Evolutionary conservation across 352 stramenopile species (phyloP).

Genomic region (Globisporangium apiculatum): DNA sequence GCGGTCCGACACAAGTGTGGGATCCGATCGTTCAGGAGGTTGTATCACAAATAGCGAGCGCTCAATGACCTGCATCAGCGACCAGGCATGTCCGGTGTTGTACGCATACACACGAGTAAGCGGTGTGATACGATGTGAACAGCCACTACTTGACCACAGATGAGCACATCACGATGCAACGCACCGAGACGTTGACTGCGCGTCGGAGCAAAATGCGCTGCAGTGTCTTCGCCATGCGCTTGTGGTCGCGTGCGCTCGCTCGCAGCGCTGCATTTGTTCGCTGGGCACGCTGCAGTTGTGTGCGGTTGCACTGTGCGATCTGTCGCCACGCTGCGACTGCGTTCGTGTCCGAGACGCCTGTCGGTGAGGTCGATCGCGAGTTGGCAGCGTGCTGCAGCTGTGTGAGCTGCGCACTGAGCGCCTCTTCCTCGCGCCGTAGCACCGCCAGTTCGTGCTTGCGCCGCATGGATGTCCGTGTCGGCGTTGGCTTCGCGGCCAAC

Average conservation of each 20-base stretch:
- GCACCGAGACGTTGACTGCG: background rate
- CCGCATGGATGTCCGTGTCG: background rate
- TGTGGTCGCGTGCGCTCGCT: background rate
- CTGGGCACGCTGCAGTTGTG: background rate
- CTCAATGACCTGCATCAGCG: too few relatives aligned
- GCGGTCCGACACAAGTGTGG: too few relatives aligned
- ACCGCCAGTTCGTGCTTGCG: background rate
- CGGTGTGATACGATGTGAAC: too few relatives aligned
- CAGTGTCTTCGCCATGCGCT: conserved; percentile 6
- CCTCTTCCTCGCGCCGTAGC: background rate
- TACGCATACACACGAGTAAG: too few relatives aligned
- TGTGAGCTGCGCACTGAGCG: background rate
- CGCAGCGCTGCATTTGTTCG: background rate
- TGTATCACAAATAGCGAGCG: too few relatives aligned
- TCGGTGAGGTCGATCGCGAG: too few relatives aligned
- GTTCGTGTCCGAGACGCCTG: too few relatives aligned
- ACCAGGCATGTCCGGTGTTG: too few relatives aligned
- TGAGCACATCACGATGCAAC: too few relatives aligned
- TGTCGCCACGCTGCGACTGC: background rate
- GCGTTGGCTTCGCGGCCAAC: too few relatives aligned
- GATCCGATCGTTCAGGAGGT: too few relatives aligned
- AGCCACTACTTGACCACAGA: too few relatives aligned
- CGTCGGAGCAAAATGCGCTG: conserved; percentile 3
- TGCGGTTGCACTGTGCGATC: background rate
- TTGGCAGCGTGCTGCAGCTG: background rate